A percentile compares a stretch with the other conserved stretches of the same genome.
Evolutionary conservation across 2,329 filamentous ascomycete genomes (phyloP).

Genomic region (Stemphylium beticola): DNA sequence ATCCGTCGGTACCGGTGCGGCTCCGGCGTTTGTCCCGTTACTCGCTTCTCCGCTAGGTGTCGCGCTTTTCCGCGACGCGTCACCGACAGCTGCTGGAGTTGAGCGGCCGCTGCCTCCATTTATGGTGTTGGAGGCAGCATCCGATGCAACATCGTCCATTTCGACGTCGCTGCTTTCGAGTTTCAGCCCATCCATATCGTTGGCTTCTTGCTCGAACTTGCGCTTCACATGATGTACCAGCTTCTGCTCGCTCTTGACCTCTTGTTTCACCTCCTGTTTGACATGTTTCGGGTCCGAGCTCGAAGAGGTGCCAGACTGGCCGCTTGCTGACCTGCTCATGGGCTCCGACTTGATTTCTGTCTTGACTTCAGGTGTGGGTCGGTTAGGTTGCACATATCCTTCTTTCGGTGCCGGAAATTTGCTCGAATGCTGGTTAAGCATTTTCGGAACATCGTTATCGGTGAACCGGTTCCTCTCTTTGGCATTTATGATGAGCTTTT

Average conservation of each 20-base stretch:
- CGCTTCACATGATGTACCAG: constrained; percentile 79
- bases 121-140: constrained; percentile 27
- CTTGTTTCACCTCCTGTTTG: constrained; percentile 30
- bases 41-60: constrained; percentile 20
- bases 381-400: constrained; percentile 28
- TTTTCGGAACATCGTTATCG: constrained; percentile 64
- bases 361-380: constrained; percentile 28
- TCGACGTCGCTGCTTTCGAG: constrained; percentile 39
- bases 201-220: constrained; percentile 69
- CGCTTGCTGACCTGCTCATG: constrained; percentile 32
- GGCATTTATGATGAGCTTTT: constrained; percentile 82
- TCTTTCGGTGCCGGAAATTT: constrained; percentile 45
- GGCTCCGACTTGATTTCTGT: constrained; percentile 30
- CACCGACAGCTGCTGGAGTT: constrained; percentile 29
- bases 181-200: constrained; percentile 68
- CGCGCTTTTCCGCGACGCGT: constrained; percentile 22
- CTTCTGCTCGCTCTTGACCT: constrained; percentile 57
- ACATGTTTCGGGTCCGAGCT: constrained; percentile 13
- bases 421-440: constrained; percentile 62
- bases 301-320: constrained; percentile 24
- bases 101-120: constrained; percentile 36
- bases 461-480: constrained; percentile 77
- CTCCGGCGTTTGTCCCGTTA: constrained; percentile 11
- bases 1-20: constrained; percentile 12
- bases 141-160: constrained; percentile 37